Conservation (phyloP, 2,329 filamentous ascomycete genomes). For the Colletotrichum caudatum region DNA sequence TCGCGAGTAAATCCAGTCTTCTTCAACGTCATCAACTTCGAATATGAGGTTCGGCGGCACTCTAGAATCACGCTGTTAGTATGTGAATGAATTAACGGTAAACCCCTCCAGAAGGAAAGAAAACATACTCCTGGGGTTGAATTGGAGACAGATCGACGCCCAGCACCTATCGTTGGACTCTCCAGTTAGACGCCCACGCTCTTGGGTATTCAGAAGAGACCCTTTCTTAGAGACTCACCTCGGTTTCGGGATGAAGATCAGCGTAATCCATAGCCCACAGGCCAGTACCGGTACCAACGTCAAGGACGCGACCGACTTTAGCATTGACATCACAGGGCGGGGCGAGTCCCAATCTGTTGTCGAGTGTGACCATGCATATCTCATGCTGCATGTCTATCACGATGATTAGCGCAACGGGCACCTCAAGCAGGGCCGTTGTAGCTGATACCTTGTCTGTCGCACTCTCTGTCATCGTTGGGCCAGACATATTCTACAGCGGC, state of each 20-base stretch:
- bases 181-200: neutral
- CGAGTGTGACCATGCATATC: constrained; percentile 44
- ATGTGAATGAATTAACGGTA: constrained; percentile 46
- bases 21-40: constrained; percentile 52
- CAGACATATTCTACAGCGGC: constrained; percentile 41
- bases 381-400: constrained; percentile 45
- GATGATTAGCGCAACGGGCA: neutral
- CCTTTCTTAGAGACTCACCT: neutral
- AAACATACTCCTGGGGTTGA: constrained; percentile 51
- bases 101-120: no score
- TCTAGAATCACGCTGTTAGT: constrained; percentile 42
- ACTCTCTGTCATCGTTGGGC: constrained; percentile 44
- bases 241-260: constrained; percentile 45
- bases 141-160: constrained; percentile 55
- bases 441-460: constrained; percentile 17
- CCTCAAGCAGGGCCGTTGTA: neutral
- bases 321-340: neutral
- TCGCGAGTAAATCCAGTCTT: constrained; percentile 48
- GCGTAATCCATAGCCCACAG: constrained; percentile 8
- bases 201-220: no score
- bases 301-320: neutral
- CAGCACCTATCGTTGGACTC: constrained; percentile 45
- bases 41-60: constrained; percentile 60
- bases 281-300: neutral
- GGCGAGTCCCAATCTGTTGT: constrained; percentile 38